A percentile compares a stretch with the other conserved stretches of the same genome.
Conservation (phyloP, 106 monocot species). For the Apostasia ramifera region DNA sequence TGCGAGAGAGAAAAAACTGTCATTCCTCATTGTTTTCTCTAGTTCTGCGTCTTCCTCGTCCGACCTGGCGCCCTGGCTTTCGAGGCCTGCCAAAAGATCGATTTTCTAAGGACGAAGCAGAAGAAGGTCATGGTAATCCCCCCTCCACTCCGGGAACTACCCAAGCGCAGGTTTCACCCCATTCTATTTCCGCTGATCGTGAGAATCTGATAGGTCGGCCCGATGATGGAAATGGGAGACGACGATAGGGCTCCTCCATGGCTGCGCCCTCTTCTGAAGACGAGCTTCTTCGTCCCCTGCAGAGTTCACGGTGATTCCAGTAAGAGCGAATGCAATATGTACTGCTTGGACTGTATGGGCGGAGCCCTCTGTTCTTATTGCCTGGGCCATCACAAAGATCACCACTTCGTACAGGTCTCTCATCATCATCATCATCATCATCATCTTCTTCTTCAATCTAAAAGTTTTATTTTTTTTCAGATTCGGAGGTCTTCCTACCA, state of each 20-base stretch:
- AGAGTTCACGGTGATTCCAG: slow-evolving; percentile 43
- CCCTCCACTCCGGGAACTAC: neutral
- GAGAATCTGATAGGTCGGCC: slow-evolving; percentile 32
- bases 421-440: slow-evolving; percentile 1
- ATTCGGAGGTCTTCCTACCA: slow-evolving; percentile 94
- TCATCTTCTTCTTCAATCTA: neutral
- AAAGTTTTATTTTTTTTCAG: slow-evolving; percentile 15
- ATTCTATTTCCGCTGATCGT: neutral
- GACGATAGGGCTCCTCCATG: slow-evolving; percentile 70
- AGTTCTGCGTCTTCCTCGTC: no score
- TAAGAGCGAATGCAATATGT: slow-evolving; percentile 95
- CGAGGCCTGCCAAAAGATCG: slow-evolving; percentile 2
- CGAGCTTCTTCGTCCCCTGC: slow-evolving; percentile 73
- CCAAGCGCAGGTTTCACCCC: neutral
- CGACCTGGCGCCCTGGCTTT: neutral
- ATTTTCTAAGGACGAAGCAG: slow-evolving; percentile 6
- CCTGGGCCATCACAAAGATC: slow-evolving; percentile 66
- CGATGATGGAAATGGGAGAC: slow-evolving; percentile 34
- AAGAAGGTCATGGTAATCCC: slow-evolving; percentile 11
- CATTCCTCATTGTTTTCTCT: neutral
- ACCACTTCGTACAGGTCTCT: slow-evolving; percentile 76
- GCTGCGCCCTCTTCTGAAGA: slow-evolving; percentile 72
- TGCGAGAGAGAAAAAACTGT: neutral
- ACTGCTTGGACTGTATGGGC: slow-evolving; percentile 82
- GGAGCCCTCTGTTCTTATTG: slow-evolving; percentile 83